phyloP scores from a whole-genome alignment of 495 filamentous ascomycete genomes.

The Letharia lupina region DNA sequence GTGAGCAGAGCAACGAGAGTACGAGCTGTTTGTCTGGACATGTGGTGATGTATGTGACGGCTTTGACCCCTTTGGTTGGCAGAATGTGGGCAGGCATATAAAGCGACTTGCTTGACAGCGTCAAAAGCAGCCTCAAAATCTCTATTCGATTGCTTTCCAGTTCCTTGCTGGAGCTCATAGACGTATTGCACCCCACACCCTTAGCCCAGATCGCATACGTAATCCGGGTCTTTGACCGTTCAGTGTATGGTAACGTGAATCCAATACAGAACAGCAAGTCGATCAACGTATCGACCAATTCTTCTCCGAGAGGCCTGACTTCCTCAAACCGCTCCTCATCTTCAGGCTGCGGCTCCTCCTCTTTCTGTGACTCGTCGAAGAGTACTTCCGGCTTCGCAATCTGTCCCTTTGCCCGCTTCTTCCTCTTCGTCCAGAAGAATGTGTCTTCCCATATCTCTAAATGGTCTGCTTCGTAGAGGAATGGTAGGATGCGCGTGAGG shows the following conservation, averaged over 20 bases:
- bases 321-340: constrained; percentile 58
- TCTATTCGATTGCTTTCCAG: constrained; percentile 88
- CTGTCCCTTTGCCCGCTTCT: constrained; percentile 47
- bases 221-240: constrained; percentile 68
- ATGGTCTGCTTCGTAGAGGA: constrained; percentile 83
- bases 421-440: constrained; percentile 82
- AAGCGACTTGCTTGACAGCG: constrained; percentile 81
- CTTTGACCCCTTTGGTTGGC: constrained; percentile 75
- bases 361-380: constrained; percentile 65
- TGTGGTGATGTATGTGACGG: constrained; percentile 82
- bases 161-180: constrained; percentile 80
- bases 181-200: constrained; percentile 88
- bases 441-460: constrained; percentile 81
- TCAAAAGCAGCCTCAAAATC: constrained; percentile 77
- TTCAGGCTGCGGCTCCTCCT: constrained; percentile 39
- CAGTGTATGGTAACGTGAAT: constrained; percentile 65
- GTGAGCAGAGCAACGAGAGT: constrained; percentile 78
- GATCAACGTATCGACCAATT: constrained; percentile 82
- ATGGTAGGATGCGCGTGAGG: constrained; percentile 84
- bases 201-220: constrained; percentile 96
- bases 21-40: constrained; percentile 87
- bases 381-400: constrained; percentile 61
- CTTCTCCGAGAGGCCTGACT: constrained; percentile 81
- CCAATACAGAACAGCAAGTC: constrained; percentile 88
- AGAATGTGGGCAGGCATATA: constrained; percentile 74